A percentile compares a stretch with the other conserved stretches of the same genome.
These are phyloP conservation scores for Exophiala xenobiotica DNA, from an alignment of 2,329 filamentous ascomycete genomes.

Conservation along the genomic window DNA sequence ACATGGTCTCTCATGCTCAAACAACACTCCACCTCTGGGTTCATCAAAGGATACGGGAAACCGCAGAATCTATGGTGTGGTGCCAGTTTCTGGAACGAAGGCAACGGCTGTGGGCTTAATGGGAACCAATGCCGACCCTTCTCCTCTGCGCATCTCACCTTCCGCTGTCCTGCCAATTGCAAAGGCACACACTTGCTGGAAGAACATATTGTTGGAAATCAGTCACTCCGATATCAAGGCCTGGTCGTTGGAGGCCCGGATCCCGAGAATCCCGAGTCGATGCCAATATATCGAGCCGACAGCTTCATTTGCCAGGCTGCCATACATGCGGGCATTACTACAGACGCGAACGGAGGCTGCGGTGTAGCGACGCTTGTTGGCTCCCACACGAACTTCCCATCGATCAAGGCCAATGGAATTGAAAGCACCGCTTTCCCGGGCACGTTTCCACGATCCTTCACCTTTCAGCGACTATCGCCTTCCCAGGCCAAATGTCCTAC, in stretches of 20 bases:
- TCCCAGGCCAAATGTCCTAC: slow-evolving; percentile 61
- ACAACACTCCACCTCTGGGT: slow-evolving; percentile 46
- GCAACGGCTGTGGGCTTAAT: slow-evolving; percentile 53
- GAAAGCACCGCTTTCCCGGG: slow-evolving; percentile 76
- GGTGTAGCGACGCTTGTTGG: slow-evolving; percentile 76
- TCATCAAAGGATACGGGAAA: slow-evolving; percentile 50
- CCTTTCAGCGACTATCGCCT: slow-evolving; percentile 62
- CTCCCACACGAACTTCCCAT: slow-evolving; percentile 61
- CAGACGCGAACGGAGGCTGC: slow-evolving; percentile 71
- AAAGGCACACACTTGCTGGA: slow-evolving; percentile 47
- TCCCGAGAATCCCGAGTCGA: slow-evolving; percentile 37
- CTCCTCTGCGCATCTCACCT: slow-evolving; percentile 51
- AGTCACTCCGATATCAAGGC: slow-evolving; percentile 51
- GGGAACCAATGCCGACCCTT: slow-evolving; percentile 58
- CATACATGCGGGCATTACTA: slow-evolving; percentile 78
- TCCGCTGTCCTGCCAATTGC: slow-evolving; percentile 59
- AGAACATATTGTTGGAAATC: slow-evolving; percentile 52
- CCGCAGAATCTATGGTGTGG: slow-evolving; percentile 47
- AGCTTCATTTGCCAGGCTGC: slow-evolving; percentile 84
- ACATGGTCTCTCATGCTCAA: slow-evolving; percentile 48
- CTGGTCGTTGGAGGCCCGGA: slow-evolving; percentile 54
- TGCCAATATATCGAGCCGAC: slow-evolving; percentile 77
- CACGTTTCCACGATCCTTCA: slow-evolving; percentile 84
- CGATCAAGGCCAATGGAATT: slow-evolving; percentile 70
- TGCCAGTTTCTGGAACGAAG: slow-evolving; percentile 45